Conservation (phyloP, 257 asterid species). For the Capsicum rhomboideum region DNA sequence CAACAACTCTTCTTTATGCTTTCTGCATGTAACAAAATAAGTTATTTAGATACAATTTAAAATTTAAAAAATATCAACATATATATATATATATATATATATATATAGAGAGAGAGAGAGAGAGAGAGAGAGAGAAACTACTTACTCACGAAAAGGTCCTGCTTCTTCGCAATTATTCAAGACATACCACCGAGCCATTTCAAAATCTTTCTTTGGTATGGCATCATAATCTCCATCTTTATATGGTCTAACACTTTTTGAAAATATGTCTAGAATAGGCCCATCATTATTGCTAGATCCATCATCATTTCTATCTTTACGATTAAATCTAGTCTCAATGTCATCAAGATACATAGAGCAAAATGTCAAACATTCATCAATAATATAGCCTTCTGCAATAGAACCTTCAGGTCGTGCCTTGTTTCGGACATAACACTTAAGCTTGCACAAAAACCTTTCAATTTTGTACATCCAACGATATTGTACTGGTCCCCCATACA, state of each 20-base stretch:
- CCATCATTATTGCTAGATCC: neutral
- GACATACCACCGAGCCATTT: neutral
- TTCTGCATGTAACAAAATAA: neutral
- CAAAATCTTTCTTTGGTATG: no score
- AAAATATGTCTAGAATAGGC: neutral
- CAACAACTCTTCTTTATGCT: neutral
- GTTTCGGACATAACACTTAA: no score
- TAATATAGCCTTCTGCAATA: no score
- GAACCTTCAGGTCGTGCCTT: neutral
- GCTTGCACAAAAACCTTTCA: no score
- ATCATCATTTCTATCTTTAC: neutral
- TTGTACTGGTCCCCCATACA: neutral
- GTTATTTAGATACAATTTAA: neutral
- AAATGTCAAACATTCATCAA: neutral
- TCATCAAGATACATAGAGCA: neutral
- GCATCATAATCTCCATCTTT: no score
- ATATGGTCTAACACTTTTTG: neutral
- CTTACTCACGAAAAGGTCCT: neutral
- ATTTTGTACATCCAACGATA: conserved; percentile 10
- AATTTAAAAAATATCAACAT: neutral
- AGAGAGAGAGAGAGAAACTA: no score
- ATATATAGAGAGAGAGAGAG: no score
- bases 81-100: no score
- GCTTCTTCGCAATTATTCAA: neutral
- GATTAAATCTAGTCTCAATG: neutral